Evolutionary conservation across 768 basidiomycete genomes (phyloP).

Genomic region (Tulasnella sp.): DNA sequence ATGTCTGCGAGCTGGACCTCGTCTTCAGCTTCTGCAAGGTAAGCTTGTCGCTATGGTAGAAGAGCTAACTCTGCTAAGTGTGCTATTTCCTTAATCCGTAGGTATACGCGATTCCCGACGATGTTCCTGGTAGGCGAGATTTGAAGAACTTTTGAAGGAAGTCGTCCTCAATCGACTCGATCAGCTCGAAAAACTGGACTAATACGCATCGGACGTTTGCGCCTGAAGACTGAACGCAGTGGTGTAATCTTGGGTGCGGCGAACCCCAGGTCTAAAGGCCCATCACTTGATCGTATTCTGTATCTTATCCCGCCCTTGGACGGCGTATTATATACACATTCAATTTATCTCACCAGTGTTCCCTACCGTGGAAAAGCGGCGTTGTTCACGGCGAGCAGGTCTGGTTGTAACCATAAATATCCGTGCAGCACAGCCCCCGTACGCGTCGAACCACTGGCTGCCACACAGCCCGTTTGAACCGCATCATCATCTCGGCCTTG

Average conservation of each 20-base stretch:
- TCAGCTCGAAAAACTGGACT: conserved; percentile 90
- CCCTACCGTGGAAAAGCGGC: background rate
- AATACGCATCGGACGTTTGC: conserved; percentile 29
- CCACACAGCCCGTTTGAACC: too few species aligned
- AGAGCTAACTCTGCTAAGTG: background rate
- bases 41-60: conserved; percentile 10
- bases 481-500: too few species aligned
- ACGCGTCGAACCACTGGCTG: too few species aligned
- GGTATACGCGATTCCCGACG: conserved; percentile 98
- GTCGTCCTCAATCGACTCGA: conserved; percentile 89
- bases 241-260: too few species aligned
- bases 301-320: background rate
- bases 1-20: conserved; percentile 95
- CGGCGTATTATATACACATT: background rate
- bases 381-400: background rate
- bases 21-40: conserved; percentile 99
- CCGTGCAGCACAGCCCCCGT: background rate
- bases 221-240: background rate
- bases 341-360: background rate
- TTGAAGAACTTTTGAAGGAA: conserved; percentile 95
- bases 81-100: conserved; percentile 35
- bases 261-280: too few species aligned
- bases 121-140: conserved; percentile 98
- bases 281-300: background rate
- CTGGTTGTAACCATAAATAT: background rate